Evolutionary conservation across 2,329 filamentous ascomycete genomes (phyloP), one percentile per base, ranked within the genome.

Genomic region (Eurotiales sp.): DNA sequence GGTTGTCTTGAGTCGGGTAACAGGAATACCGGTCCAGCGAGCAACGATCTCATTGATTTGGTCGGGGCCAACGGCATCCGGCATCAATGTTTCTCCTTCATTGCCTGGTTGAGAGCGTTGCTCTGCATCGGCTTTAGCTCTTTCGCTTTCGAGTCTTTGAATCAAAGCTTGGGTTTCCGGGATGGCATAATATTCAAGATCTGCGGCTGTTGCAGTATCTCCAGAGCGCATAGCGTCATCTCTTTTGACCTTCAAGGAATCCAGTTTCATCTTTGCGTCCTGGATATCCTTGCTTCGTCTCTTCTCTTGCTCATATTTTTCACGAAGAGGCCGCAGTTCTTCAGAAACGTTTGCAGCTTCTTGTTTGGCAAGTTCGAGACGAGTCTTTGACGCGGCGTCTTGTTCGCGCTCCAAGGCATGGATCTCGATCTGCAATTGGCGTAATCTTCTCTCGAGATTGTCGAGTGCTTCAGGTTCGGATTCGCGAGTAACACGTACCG

Each of bases 31-130:
- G n/a, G 93, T 99, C 89, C 91, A 96, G 55, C 90, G 86, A 50
- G 88, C 87, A 48, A 99, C 93, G 55, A 99, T 99, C 66, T 97
- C 92, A 68, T 99, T 97, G 79, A 99, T 99, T 70, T 99, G 91
- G 58, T 99, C 93, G 10, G 91, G 90, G 5, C 93, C 93, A 58
- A 99, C 93, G 42, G 93, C 82, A 66, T 99, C 93, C 3, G 91
- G 95, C 50, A 97, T 81, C 69, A 97, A 85, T 21, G 27, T 25
- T 51, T 82, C 82, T 48, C 84, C 82, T 50, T 82, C 81, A 3
- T 77, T 71, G 30, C 87, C 88, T 23, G 75, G 70, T 25, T 74
- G 72, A 37, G 72, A 70, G 47, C 72, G 76, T 50, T 79, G 75
- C 56, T 85, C 80, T 8, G 84, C 86, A 67, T 97, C 93, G 2